Evolutionary conservation across 495 filamentous ascomycete genomes (phyloP).

Genomic region (Penicillium nucicola): DNA sequence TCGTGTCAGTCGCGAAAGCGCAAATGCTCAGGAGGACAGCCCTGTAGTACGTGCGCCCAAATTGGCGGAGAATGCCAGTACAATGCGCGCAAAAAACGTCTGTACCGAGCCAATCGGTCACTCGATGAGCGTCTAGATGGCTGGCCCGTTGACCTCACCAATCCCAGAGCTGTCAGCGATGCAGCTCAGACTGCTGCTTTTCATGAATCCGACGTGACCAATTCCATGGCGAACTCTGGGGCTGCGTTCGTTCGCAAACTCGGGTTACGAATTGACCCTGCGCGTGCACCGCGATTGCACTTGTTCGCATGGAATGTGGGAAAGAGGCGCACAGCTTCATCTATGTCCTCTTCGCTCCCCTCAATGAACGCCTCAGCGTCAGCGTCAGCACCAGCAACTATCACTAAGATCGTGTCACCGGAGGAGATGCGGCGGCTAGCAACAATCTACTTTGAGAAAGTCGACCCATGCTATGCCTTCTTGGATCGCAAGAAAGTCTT

Average conservation of each 20-base stretch:
- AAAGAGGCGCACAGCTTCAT: constrained; percentile 27
- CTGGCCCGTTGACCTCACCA: constrained; percentile 1
- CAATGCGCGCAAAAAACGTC: constrained; percentile 35
- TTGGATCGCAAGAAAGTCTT: constrained; percentile 38
- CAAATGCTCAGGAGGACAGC: constrained; percentile 51
- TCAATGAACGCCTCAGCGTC: constrained; percentile 6
- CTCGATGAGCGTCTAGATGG: constrained; percentile 17
- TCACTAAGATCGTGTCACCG: constrained; percentile 39
- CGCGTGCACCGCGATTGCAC: constrained; percentile 49
- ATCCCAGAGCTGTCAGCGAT: constrained; percentile 1
- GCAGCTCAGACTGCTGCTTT: constrained; percentile 7
- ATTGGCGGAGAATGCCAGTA: constrained; percentile 49
- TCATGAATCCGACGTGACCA: not conserved
- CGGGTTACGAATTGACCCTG: constrained; percentile 48
- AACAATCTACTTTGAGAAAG: constrained; percentile 46
- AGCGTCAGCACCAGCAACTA: constrained; percentile 8
- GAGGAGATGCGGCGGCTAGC: constrained; percentile 40
- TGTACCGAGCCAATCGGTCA: constrained; percentile 7
- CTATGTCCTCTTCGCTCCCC: constrained; percentile 2
- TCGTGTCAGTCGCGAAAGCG: constrained; percentile 52
- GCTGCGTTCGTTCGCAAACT: constrained; percentile 53
- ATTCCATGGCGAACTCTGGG: constrained; percentile 50
- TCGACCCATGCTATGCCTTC: constrained; percentile 50
- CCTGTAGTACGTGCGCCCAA: constrained; percentile 49
- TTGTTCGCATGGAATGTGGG: constrained; percentile 57